Evolutionary conservation across 352 stramenopile genomes (phyloP), one percentile per base, ranked within the genome.

Genomic region (Pythium monospermum): DNA sequence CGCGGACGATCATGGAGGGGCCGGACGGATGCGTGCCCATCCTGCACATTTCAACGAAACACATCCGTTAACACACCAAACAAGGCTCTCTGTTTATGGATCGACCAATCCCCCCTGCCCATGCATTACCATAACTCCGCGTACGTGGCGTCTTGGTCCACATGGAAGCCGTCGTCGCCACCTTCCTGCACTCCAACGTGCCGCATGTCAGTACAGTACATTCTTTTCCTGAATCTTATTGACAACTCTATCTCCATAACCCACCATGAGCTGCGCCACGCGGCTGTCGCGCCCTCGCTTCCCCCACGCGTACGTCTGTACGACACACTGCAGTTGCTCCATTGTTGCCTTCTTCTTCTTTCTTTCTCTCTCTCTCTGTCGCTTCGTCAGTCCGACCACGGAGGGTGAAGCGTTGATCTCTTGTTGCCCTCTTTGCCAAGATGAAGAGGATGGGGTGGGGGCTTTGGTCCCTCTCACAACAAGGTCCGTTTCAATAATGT

Each of bases 11-110:
- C 12, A 66, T 79, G 6, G 87, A 87, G 22, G 92, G 91, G 7
- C 92, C 94, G 57, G 94, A 97, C 7, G 85, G 78, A 60, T 98
- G 94, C n/a, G 94, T 98, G 36, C 91, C 91, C 77, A 97, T 95
- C 90, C 87, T 96, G 39, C 3, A 18, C 55, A 52, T 16, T 32
- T 30, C 22, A 15, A 61, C 12, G 3, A 23, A 61, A 0, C n/a
- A n/a, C n/a, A n/a, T n/a, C n/a, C n/a, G n/a, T n/a, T n/a, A n/a
- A n/a, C n/a, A n/a, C n/a, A n/a, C n/a, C n/a, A n/a, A n/a, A n/a
- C n/a, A n/a, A n/a, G n/a, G n/a, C n/a, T n/a, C n/a, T n/a, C n/a
- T n/a, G n/a, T n/a, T n/a, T n/a, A n/a, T n/a, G n/a, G n/a, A n/a
- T n/a, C n/a, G n/a, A n/a, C n/a, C n/a, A n/a, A n/a, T n/a, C n/a